Percentiles rank a stretch among this genome's conserved stretches.
Conservation (phyloP, 805 yeast species). For the Starmerella potacharoeniae region DNA sequence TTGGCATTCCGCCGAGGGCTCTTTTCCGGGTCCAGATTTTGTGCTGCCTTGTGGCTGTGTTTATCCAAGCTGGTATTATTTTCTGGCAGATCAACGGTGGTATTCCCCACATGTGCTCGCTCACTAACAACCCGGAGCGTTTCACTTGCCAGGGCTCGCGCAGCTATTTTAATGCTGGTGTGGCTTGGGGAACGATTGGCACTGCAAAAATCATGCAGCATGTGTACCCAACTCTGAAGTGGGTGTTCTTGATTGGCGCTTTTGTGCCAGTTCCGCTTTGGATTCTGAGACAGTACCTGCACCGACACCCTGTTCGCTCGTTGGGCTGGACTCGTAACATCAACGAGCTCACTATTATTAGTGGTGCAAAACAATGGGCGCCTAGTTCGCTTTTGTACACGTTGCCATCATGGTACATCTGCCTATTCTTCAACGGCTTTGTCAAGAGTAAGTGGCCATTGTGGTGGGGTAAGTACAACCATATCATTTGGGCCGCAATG, state of each 20-base stretch:
- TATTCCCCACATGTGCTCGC: slow-evolving; percentile 28
- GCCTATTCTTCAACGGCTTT: slow-evolving; percentile 36
- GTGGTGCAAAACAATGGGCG: slow-evolving; percentile 35
- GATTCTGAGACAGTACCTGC: slow-evolving; percentile 10
- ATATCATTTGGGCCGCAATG: slow-evolving; percentile 44
- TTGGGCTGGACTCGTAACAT: slow-evolving; percentile 25
- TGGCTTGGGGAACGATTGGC: slow-evolving; percentile 49
- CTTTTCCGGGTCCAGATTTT: slow-evolving; percentile 14
- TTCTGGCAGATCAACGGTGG: slow-evolving; percentile 14
- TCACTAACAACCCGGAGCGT: slow-evolving; percentile 29
- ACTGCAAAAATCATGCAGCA: slow-evolving; percentile 40
- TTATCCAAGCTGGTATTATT: slow-evolving; percentile 12
- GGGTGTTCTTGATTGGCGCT: slow-evolving; percentile 50
- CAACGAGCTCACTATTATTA: slow-evolving; percentile 36
- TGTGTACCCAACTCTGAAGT: slow-evolving; percentile 47
- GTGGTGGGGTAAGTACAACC: slow-evolving; percentile 45
- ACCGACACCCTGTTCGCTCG: slow-evolving; percentile 26
- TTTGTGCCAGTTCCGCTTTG: slow-evolving; percentile 14
- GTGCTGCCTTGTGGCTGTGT: slow-evolving; percentile 8
- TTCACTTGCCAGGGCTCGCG: slow-evolving; percentile 34
- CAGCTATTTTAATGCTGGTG: slow-evolving; percentile 38
- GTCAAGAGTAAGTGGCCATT: slow-evolving; percentile 37
- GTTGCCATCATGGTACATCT: slow-evolving; percentile 16
- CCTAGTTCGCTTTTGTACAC: slow-evolving; percentile 23
- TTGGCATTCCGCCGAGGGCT: slow-evolving; percentile 20